Evolutionary conservation across 2,329 filamentous ascomycete species (phyloP).

Genomic region (Alternaria tenuissima): DNA sequence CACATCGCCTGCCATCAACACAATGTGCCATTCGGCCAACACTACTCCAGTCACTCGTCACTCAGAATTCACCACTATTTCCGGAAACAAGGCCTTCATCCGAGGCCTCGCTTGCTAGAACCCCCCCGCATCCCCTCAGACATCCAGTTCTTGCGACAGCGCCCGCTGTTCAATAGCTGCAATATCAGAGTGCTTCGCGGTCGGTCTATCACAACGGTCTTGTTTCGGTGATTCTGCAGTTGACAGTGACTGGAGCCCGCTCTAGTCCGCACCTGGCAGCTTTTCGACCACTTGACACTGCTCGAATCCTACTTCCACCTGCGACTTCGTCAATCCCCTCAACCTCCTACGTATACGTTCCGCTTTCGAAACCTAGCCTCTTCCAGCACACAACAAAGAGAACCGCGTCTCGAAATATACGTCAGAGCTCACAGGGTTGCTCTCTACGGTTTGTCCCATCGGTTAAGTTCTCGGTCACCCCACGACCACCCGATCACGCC

Average conservation of each 20-base stretch:
- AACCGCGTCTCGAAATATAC: slow-evolving; percentile 42
- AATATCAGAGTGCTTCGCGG: slow-evolving; percentile 49
- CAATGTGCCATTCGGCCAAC: slow-evolving; percentile 47
- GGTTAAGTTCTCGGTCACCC: slow-evolving; percentile 51
- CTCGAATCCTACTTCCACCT: slow-evolving; percentile 39
- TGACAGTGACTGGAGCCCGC: slow-evolving; percentile 54
- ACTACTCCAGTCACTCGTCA: slow-evolving; percentile 55
- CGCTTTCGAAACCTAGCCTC: slow-evolving; percentile 24
- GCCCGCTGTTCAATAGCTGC: slow-evolving; percentile 46
- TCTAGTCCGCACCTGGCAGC: slow-evolving; percentile 45
- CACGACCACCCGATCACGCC: slow-evolving; percentile 50
- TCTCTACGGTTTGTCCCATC: slow-evolving; percentile 51
- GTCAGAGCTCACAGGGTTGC: slow-evolving; percentile 45
- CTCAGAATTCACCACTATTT: slow-evolving; percentile 50
- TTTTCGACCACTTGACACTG: slow-evolving; percentile 46
- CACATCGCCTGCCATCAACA: slow-evolving; percentile 39
- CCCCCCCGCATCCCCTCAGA: slow-evolving; percentile 42
- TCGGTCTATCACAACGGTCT: slow-evolving; percentile 48
- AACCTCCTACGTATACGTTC: slow-evolving; percentile 28
- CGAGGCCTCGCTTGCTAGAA: slow-evolving; percentile 51
- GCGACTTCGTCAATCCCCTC: slow-evolving; percentile 43
- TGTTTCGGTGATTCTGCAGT: slow-evolving; percentile 55
- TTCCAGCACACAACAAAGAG: slow-evolving; percentile 25
- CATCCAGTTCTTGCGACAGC: slow-evolving; percentile 47
- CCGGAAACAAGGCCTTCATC: slow-evolving; percentile 52